Evolutionary conservation across 2,329 filamentous ascomycete species (phyloP), one percentile per base, ranked within the genome.

Genomic region (Aspergillus phoenicis): DNA sequence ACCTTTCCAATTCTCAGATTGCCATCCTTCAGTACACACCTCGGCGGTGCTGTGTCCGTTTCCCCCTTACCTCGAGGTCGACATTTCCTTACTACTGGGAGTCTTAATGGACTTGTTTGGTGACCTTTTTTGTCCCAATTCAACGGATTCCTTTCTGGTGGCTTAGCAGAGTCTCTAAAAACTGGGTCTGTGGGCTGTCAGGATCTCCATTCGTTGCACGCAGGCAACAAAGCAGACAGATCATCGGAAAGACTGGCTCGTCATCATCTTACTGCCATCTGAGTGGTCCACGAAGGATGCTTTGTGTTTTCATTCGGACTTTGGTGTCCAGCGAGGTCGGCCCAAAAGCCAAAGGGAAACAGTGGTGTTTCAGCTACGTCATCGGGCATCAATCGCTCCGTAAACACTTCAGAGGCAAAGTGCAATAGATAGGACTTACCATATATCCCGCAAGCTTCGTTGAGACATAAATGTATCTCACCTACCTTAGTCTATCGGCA

Each of bases 351-450:
- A 49, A 58, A 39, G 28, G 36, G 52, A 45, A 39, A n/a, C 52
- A 47, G 22, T n/a, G 20, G 54, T 58, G 45, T 61, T 57, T 62
- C 60, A 28, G 61, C 62, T 69, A 64, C 67, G 61, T 66, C 66
- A 66, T 69, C 61, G 66, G 67, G 67, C 67, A 68, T 57, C 64
- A 68, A 66, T 53, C 47, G 33, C 45, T 48, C 39, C 52, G 49
- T 51, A 60, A 48, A 26, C 43, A 63, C 57, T 22, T 52, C 49
- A 49, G 45, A 49, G 13, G 58, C 54, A 60, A 36, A 58, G 59
- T 57, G 61, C n/a, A 30, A 36, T 48, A 57, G 55, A 48, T 38
- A 20, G 45, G 43, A 10, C 55, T 48, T 47, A 43, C 57, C 39
- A 52, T 62, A 39, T 20, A 51, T 28, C 45, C 55, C 52, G 17